Conservation (phyloP, 2,329 filamentous ascomycete species). For the Fusarium nanum region DNA sequence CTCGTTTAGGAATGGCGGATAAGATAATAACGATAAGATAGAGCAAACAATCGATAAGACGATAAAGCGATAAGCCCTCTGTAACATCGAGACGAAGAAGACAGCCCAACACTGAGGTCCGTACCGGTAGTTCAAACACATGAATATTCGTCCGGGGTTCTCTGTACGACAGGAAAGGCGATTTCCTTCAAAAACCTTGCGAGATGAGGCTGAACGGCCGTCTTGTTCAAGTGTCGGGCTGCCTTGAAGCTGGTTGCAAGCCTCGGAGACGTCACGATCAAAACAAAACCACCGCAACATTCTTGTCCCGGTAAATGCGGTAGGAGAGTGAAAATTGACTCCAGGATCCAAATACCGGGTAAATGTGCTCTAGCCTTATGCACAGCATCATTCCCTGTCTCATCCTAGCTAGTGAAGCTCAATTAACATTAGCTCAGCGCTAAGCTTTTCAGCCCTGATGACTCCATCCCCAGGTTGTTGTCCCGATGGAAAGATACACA, state of each 20-base stretch:
- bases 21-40: background rate
- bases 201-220: too few species aligned
- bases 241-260: too few species aligned
- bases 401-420: background rate
- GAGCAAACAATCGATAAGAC: accelerated
- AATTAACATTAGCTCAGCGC: background rate
- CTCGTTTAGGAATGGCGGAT: background rate
- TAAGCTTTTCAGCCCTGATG: background rate
- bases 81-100: too few species aligned
- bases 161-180: too few species aligned
- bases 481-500: accelerated
- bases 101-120: background rate
- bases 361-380: background rate
- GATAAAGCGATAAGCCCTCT: background rate
- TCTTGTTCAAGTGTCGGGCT: accelerated
- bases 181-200: too few species aligned
- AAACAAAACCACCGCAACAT: too few species aligned
- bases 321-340: too few species aligned
- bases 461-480: background rate
- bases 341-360: background rate
- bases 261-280: too few species aligned
- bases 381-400: background rate
- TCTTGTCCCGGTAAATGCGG: too few species aligned
- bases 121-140: accelerated
- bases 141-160: too few species aligned